Evolutionary conservation across 768 basidiomycete genomes (phyloP).

Genomic region (Mycena vulgaris): DNA sequence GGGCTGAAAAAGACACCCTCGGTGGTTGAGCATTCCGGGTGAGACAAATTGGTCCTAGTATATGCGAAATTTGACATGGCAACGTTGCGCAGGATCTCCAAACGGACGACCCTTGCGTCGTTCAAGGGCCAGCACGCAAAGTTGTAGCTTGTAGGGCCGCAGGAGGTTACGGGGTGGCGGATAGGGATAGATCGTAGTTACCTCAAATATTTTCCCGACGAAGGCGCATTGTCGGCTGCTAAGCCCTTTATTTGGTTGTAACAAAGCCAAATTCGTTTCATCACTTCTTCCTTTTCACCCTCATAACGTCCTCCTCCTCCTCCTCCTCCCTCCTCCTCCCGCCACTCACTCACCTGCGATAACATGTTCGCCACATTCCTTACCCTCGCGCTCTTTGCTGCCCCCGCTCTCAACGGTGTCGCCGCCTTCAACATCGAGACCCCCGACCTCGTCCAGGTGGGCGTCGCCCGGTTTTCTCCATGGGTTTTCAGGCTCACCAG

Average conservation of each 20-base stretch:
- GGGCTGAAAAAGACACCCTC: slow-evolving; percentile 74
- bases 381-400: slow-evolving; percentile 78
- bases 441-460: slow-evolving; percentile 70
- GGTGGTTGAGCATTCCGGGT: slow-evolving; percentile 82
- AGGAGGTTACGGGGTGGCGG: background rate
- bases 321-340: slow-evolving; percentile 45
- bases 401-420: slow-evolving; percentile 66
- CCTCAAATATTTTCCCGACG: no score
- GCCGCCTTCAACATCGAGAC: slow-evolving; percentile 70
- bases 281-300: slow-evolving; percentile 41
- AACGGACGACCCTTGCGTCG: slow-evolving; percentile 75
- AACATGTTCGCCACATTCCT: slow-evolving; percentile 88
- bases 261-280: background rate
- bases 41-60: slow-evolving; percentile 50
- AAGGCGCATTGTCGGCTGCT: no score
- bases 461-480: slow-evolving; percentile 5
- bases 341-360: slow-evolving; percentile 47
- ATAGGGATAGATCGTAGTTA: background rate
- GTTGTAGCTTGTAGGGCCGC: slow-evolving; percentile 50
- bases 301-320: slow-evolving; percentile 45
- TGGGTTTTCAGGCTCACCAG: slow-evolving; percentile 1
- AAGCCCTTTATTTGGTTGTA: background rate
- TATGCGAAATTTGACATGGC: slow-evolving; percentile 52
- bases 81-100: slow-evolving; percentile 68
- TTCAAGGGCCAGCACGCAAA: slow-evolving; percentile 69